Conservation (phyloP, 169 alveolate species). For the Eimeria falciformis region DNA sequence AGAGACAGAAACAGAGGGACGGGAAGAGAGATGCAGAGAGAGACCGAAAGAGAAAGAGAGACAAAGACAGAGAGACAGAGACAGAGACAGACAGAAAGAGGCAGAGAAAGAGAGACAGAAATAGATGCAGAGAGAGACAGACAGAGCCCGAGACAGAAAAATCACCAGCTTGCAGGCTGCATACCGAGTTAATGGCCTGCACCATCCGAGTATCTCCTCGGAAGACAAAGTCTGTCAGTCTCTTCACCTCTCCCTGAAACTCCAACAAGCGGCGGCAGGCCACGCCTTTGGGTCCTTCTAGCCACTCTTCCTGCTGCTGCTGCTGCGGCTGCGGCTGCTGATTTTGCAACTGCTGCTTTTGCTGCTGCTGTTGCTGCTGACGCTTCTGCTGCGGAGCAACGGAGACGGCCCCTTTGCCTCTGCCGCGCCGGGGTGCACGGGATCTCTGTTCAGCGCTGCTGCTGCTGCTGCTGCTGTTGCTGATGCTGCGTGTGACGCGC, state of each 20-base stretch:
- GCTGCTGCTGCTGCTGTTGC: slow-evolving; percentile 52
- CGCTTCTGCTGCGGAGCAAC: neutral
- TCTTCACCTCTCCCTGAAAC: slow-evolving; percentile 13
- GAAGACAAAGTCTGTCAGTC: slow-evolving; percentile 11
- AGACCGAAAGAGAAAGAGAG: neutral
- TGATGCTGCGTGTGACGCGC: slow-evolving; percentile 40
- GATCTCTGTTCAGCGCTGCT: neutral
- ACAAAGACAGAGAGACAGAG: neutral
- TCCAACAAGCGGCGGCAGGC: slow-evolving; percentile 44
- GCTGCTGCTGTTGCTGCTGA: neutral
- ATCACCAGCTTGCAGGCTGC: neutral
- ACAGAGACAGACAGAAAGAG: neutral
- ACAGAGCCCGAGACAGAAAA: neutral
- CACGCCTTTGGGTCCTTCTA: slow-evolving; percentile 7
- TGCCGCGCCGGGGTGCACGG: neutral
- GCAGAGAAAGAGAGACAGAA: neutral
- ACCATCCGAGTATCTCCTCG: slow-evolving; percentile 22
- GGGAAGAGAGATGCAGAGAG: neutral
- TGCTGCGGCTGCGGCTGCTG: slow-evolving; percentile 43
- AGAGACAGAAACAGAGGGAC: neutral
- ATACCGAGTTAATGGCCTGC: neutral
- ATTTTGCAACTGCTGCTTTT: slow-evolving; percentile 25
- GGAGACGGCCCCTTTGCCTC: neutral
- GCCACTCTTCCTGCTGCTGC: slow-evolving; percentile 29
- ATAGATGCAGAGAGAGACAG: neutral